These are phyloP conservation scores for Aspergillus fischeri DNA, from an alignment of 2,329 filamentous ascomycete genomes.

Conservation along the genomic window DNA sequence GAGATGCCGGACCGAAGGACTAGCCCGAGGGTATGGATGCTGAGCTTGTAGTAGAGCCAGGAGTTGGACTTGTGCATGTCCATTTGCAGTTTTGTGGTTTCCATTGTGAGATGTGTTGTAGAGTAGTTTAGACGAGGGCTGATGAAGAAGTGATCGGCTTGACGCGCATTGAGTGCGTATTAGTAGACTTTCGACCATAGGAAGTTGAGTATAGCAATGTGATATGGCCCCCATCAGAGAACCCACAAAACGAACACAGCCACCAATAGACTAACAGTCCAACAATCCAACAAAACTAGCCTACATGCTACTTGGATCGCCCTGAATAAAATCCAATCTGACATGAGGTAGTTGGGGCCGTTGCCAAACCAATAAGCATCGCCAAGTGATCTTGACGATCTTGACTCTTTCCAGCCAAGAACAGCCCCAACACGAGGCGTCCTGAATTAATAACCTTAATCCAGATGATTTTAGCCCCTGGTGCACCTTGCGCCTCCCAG, in stretches of 20 bases:
- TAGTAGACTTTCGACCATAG: constrained; percentile 2
- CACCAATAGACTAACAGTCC: background rate
- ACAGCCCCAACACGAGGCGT: background rate
- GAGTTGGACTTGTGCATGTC: constrained; percentile 10
- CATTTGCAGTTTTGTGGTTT: constrained; percentile 7
- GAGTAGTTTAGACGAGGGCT: background rate
- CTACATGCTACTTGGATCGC: too few relatives aligned
- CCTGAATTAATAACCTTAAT: background rate
- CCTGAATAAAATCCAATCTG: too few relatives aligned
- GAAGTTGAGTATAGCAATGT: background rate
- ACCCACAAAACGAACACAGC: background rate
- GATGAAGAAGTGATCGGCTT: constrained; percentile 1
- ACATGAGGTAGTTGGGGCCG: too few relatives aligned
- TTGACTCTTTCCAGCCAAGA: background rate
- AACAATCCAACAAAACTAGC: background rate
- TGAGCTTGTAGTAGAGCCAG: constrained; percentile 8
- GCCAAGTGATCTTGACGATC: constrained; percentile 1
- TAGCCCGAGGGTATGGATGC: constrained; percentile 8
- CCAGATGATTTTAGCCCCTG: background rate
- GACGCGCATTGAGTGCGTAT: constrained; percentile 5
- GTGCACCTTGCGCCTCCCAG: background rate
- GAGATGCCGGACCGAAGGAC: constrained; percentile 9
- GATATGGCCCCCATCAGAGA: constrained; percentile 1
- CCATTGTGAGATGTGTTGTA: constrained; percentile 3
- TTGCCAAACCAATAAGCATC: background rate